Conservation (phyloP, 768 basidiomycete genomes). For the Mycena metata region DNA sequence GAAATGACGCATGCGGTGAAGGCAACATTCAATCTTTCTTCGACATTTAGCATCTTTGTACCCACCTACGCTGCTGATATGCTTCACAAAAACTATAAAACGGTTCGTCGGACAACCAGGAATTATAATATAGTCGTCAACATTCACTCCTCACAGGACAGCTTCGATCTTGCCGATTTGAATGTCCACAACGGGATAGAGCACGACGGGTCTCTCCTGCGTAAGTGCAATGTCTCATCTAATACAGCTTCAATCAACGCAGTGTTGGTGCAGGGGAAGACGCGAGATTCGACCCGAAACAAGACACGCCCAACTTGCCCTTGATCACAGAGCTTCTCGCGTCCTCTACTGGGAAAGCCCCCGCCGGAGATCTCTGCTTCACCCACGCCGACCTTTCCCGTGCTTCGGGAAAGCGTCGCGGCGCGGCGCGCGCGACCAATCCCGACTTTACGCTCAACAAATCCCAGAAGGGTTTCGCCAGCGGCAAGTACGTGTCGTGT, state of each 20-base stretch:
- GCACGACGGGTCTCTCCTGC: slow-evolving; percentile 54
- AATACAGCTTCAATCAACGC: neutral
- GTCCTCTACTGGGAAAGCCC: slow-evolving; percentile 56
- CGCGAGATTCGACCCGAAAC: slow-evolving; percentile 51
- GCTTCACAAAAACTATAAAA: slow-evolving; percentile 53
- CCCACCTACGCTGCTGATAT: slow-evolving; percentile 54
- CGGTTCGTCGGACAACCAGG: slow-evolving; percentile 13
- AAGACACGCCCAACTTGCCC: slow-evolving; percentile 49
- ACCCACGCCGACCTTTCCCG: slow-evolving; percentile 58
- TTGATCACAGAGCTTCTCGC: slow-evolving; percentile 58
- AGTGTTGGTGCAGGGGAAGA: slow-evolving; percentile 64
- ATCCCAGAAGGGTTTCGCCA: slow-evolving; percentile 45
- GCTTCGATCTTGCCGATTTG: slow-evolving; percentile 60
- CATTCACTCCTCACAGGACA: slow-evolving; percentile 42
- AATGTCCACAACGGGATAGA: slow-evolving; percentile 64
- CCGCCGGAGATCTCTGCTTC: slow-evolving; percentile 47
- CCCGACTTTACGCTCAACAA: slow-evolving; percentile 53
- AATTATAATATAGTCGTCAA: neutral
- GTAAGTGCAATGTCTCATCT: slow-evolving; percentile 41
- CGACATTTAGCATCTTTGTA: slow-evolving; percentile 61
- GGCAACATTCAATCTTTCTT: slow-evolving; percentile 61
- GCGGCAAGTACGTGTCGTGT: slow-evolving; percentile 55
- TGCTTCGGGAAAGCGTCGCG: slow-evolving; percentile 57
- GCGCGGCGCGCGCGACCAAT: slow-evolving; percentile 55
- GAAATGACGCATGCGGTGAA: slow-evolving; percentile 44